Conservation (phyloP, 371 early-diverging fungal species). For the Mortierella sp. region DNA sequence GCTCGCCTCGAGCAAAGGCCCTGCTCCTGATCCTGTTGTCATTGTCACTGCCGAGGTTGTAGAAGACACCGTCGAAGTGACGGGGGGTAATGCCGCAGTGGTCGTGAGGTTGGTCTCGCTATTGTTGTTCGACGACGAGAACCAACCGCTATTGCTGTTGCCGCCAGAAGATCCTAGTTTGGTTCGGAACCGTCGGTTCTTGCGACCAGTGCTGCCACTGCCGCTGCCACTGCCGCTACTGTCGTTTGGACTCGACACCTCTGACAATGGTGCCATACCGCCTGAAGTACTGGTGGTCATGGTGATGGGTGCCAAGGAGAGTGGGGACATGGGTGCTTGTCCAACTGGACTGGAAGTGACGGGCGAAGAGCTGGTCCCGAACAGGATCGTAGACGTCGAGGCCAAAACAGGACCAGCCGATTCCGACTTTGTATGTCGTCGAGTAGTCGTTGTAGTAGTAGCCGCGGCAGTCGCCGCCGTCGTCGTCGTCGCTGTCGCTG, state of each 20-base stretch:
- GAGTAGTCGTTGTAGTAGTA: neutral
- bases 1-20: too few species aligned
- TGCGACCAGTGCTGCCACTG: neutral
- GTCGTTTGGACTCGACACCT: neutral
- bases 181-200: neutral
- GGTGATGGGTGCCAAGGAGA: neutral
- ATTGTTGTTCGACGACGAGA: slow-evolving; percentile 3
- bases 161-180: neutral
- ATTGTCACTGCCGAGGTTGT: neutral
- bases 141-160: neutral
- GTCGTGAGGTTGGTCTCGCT: slow-evolving; percentile 11
- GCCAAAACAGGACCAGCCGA: neutral
- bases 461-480: neutral
- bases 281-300: neutral
- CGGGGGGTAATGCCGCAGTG: neutral
- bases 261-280: neutral
- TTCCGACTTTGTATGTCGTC: slow-evolving; percentile 1
- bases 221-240: neutral
- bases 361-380: neutral
- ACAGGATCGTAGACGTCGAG: neutral
- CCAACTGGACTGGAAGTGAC: neutral
- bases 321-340: neutral
- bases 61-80: neutral
- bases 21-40: too few species aligned
- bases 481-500: neutral